Evolutionary conservation across 1,139 yeast genomes (phyloP).

Genomic region (Magnusiomyces clavatus): DNA sequence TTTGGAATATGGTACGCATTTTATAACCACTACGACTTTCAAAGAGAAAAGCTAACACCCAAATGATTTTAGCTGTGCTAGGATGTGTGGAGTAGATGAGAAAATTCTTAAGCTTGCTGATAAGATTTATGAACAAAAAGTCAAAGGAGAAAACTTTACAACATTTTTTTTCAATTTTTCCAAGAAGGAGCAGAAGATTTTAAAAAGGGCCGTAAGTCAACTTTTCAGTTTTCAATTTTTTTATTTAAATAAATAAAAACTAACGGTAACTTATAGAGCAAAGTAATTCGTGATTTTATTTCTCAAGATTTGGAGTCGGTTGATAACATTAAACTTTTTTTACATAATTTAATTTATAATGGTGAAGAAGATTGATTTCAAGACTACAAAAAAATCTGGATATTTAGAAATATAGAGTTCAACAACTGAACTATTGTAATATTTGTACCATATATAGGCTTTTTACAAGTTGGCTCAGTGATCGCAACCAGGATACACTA

Average conservation of each 20-base stretch:
- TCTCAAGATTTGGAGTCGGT: neutral
- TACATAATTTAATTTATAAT: neutral
- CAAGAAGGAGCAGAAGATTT: conserved; percentile 13
- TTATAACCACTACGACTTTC: neutral
- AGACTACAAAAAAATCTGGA: too few species aligned
- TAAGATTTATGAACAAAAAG: conserved; percentile 15
- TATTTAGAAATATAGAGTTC: too few species aligned
- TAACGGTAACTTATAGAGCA: too few species aligned
- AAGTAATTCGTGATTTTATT: neutral
- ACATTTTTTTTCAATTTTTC: conserved; percentile 15
- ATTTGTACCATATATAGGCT: too few species aligned
- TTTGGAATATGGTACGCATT: conserved; percentile 18
- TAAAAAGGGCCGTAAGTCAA: conserved; percentile 17
- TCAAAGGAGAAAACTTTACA: conserved; percentile 19
- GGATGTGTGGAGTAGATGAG: conserved; percentile 20
- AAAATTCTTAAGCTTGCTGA: conserved; percentile 18
- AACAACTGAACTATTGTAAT: too few species aligned
- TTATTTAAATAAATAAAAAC: neutral
- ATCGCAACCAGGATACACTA: too few species aligned
- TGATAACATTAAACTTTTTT: too few species aligned
- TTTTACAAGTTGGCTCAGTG: too few species aligned
- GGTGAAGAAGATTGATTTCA: neutral
- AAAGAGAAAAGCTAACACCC: neutral
- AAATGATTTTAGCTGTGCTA: conserved; percentile 19
- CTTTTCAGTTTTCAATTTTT: neutral